These are phyloP conservation scores for Ettlia oleoabundans DNA, from an alignment of 139 green algal species.

Conservation along the genomic window DNA sequence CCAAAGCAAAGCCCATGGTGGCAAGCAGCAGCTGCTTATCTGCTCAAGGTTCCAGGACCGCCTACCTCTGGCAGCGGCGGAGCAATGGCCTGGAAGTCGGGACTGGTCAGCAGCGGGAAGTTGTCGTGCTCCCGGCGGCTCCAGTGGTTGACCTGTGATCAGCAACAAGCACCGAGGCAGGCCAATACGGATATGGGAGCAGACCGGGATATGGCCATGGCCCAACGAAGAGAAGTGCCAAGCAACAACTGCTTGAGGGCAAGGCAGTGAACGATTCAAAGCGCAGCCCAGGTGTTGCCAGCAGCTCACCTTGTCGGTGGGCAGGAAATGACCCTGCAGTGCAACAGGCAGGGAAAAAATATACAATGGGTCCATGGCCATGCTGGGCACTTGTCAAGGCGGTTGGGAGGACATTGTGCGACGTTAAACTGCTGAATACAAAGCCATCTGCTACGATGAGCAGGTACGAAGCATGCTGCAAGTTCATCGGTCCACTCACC, in stretches of 20 bases:
- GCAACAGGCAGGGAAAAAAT: not conserved
- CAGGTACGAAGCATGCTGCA: too few relatives aligned
- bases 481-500: too few relatives aligned
- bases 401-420: too few relatives aligned
- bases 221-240: too few relatives aligned
- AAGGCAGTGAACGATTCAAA: not conserved
- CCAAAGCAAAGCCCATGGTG: not conserved
- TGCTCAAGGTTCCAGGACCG: not conserved
- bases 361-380: too few relatives aligned
- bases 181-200: too few relatives aligned
- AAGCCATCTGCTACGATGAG: too few relatives aligned
- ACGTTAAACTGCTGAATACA: too few relatives aligned
- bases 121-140: constrained; percentile 14
- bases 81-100: constrained; percentile 9
- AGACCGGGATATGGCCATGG: too few relatives aligned
- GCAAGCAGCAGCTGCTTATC: not conserved
- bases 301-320: constrained; percentile 76
- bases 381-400: too few relatives aligned
- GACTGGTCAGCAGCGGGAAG: constrained; percentile 7
- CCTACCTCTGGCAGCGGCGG: constrained; percentile 24
- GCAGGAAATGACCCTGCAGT: constrained; percentile 81
- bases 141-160: constrained; percentile 34
- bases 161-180: too few relatives aligned
- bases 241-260: too few relatives aligned
- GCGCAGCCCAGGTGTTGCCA: constrained; percentile 55